Percentiles rank a stretch among this genome's conserved stretches.
These are phyloP conservation scores for Collybiopsis luxurians DNA, from an alignment of 768 basidiomycete species.

Conservation along the genomic window DNA sequence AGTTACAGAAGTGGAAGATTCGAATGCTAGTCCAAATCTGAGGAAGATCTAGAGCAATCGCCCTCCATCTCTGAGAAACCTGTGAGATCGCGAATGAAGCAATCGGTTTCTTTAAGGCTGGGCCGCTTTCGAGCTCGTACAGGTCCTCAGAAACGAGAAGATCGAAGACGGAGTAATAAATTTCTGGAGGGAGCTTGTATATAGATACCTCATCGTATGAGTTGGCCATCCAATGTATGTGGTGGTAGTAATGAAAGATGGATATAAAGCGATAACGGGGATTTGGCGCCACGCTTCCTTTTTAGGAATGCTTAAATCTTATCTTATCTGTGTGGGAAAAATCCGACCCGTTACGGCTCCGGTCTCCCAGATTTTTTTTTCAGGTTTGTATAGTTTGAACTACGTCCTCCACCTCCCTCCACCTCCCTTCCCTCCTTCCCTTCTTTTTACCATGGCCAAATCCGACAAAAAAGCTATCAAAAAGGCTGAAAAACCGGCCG, in stretches of 20 bases:
- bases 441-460: not conserved
- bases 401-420: too few relatives aligned
- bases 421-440: too few relatives aligned
- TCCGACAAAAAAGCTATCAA: constrained; percentile 3
- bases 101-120: not conserved
- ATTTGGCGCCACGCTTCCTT: too few relatives aligned
- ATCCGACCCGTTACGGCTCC: too few relatives aligned
- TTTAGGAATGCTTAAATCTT: too few relatives aligned
- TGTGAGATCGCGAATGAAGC: not conserved
- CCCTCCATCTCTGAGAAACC: constrained; percentile 7
- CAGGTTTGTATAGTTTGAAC: too few relatives aligned
- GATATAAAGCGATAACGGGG: too few relatives aligned
- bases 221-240: constrained; percentile 3
- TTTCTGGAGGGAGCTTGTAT: not conserved
- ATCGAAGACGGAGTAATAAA: not conserved
- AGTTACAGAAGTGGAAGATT: constrained; percentile 4
- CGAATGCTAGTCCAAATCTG: constrained; percentile 1
- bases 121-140: not conserved
- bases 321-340: too few relatives aligned
- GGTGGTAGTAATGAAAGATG: too few relatives aligned
- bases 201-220: constrained; percentile 2
- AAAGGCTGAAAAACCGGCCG: constrained; percentile 13
- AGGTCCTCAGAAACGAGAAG: not conserved
- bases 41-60: not conserved
- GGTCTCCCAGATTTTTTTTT: too few relatives aligned